Evolutionary conservation across 2,329 filamentous ascomycete species (phyloP).

Genomic region (Fusarium ramigenum): DNA sequence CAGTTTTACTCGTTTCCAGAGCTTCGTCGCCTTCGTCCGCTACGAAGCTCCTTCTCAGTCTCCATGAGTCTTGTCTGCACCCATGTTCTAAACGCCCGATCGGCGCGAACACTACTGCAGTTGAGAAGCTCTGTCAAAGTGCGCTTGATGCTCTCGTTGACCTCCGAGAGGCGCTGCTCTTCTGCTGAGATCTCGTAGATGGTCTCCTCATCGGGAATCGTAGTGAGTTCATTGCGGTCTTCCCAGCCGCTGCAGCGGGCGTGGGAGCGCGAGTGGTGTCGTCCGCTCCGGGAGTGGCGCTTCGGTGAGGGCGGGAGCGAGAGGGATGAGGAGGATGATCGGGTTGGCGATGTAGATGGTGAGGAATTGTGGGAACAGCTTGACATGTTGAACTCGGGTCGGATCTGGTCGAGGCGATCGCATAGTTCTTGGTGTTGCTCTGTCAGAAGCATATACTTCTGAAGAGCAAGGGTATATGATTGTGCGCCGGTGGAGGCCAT

Average conservation of each 20-base stretch:
- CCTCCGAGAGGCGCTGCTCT: slow-evolving; percentile 63
- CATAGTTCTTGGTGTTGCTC: slow-evolving; percentile 64
- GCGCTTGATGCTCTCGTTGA: slow-evolving; percentile 70
- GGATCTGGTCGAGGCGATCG: slow-evolving; percentile 61
- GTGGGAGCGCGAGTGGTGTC: slow-evolving; percentile 40
- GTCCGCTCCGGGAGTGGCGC: slow-evolving; percentile 50
- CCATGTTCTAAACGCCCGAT: slow-evolving; percentile 64
- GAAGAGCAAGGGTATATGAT: slow-evolving; percentile 59
- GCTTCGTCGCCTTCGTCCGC: slow-evolving; percentile 60
- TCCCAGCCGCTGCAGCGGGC: slow-evolving; percentile 49
- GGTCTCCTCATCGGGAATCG: slow-evolving; percentile 58
- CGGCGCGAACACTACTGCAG: slow-evolving; percentile 63
- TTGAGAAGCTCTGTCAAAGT: slow-evolving; percentile 70
- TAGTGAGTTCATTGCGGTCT: slow-evolving; percentile 48
- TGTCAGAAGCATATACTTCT: slow-evolving; percentile 64
- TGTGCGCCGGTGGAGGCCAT: slow-evolving; percentile 44
- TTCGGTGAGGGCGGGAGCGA: slow-evolving; percentile 60
- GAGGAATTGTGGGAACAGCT: slow-evolving; percentile 56
- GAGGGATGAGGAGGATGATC: slow-evolving; percentile 60
- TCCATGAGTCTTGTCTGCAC: slow-evolving; percentile 68
- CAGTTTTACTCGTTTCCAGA: slow-evolving; percentile 42
- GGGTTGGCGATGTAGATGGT: slow-evolving; percentile 67
- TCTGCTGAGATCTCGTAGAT: slow-evolving; percentile 60
- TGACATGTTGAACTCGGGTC: slow-evolving; percentile 49
- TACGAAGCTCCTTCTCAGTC: slow-evolving; percentile 67